Conservation (phyloP, 108 stramenopile genomes). For the Phaeodactylum tricornutum region DNA sequence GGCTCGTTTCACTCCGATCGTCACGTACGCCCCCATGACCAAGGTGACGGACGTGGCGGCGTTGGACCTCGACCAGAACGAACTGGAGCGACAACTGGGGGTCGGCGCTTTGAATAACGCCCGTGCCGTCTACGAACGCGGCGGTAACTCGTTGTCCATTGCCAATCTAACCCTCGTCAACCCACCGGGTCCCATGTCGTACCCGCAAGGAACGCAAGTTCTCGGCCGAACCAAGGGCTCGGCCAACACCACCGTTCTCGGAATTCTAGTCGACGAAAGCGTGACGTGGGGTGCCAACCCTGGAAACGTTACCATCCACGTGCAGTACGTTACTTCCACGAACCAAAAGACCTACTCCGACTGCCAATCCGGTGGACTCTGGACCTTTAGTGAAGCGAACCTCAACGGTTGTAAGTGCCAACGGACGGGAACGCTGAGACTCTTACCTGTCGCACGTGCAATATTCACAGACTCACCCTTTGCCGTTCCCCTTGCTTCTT, state of each 20-base stretch:
- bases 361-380: slow-evolving; percentile 48
- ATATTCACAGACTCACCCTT: no score
- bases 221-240: slow-evolving; percentile 8
- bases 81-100: slow-evolving; percentile 16
- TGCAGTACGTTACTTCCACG: slow-evolving; percentile 38
- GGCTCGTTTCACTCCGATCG: neutral
- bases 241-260: slow-evolving; percentile 17
- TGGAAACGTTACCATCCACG: slow-evolving; percentile 14
- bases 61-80: slow-evolving; percentile 56
- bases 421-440: no score
- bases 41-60: slow-evolving; percentile 1
- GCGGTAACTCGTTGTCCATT: slow-evolving; percentile 33
- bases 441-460: no score
- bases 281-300: neutral
- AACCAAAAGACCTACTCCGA: slow-evolving; percentile 1
- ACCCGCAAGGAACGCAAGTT: slow-evolving; percentile 1
- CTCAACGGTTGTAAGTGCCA: slow-evolving; percentile 11
- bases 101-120: slow-evolving; percentile 9
- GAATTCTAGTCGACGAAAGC: slow-evolving; percentile 4
- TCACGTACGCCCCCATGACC: neutral
- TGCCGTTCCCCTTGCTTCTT: no score
- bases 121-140: slow-evolving; percentile 26
- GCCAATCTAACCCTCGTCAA: slow-evolving; percentile 24
- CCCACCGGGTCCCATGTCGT: neutral
- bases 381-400: slow-evolving; percentile 4